A percentile compares a stretch with the other conserved stretches of the same genome.
phyloP scores from a whole-genome alignment of 2,329 filamentous ascomycete genomes.

The Microsporum ferrugineum region DNA sequence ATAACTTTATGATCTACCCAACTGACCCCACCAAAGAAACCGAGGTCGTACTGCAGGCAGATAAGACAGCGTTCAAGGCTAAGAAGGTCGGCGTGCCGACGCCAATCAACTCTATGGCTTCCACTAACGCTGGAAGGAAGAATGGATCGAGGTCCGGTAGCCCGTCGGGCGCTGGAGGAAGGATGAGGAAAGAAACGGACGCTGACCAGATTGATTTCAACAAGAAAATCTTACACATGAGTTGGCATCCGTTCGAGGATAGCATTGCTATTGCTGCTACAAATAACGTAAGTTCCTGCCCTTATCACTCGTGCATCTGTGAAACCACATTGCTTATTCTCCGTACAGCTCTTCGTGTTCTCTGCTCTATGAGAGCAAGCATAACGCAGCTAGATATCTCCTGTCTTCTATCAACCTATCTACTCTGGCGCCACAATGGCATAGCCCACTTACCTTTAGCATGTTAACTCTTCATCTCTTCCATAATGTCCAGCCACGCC shows the following conservation, averaged over 20 bases:
- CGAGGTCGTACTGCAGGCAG: constrained; percentile 91
- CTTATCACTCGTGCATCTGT: background rate
- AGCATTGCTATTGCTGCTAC: constrained; percentile 98
- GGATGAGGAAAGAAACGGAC: constrained; percentile 98
- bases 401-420: background rate
- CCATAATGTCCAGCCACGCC: background rate
- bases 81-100: constrained; percentile 99
- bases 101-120: constrained; percentile 69
- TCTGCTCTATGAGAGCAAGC: constrained; percentile 51
- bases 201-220: constrained; percentile 99
- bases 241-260: constrained; percentile 99
- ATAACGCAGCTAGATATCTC: background rate
- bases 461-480: background rate
- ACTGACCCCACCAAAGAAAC: constrained; percentile 92
- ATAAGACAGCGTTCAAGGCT: constrained; percentile 98
- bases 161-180: constrained; percentile 74
- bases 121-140: constrained; percentile 69
- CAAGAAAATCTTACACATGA: constrained; percentile 99
- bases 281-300: constrained; percentile 71
- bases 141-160: constrained; percentile 76
- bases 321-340: constrained; percentile 12
- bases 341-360: constrained; percentile 59
- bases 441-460: background rate
- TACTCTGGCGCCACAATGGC: background rate
- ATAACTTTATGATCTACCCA: constrained; percentile 99